Base-by-base conservation (phyloP, 1,284 basidiomycete genomes). In the Schizophyllum amplum region DNA sequence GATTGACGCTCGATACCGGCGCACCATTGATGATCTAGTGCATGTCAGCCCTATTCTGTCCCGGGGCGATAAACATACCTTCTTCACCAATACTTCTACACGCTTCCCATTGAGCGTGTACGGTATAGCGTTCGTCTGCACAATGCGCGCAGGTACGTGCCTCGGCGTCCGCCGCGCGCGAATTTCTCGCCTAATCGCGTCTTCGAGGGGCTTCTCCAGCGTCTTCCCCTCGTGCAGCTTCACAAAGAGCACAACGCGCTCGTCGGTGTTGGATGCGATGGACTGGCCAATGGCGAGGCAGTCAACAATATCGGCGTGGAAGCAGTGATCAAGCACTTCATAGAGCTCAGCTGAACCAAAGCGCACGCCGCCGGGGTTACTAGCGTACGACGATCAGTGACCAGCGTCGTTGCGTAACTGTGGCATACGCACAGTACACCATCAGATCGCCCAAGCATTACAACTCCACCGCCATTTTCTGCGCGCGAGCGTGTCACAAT, bases 321-420 rank as follows among this genome's bases (percentile, higher is more conserved):
- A 85, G 65, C 76, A 80, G 59, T 77, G 68, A 62, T 91, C 89
- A 47, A 94, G 76, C 51, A 92, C 85, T 64, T 90, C 86, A 72
- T 94, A 94, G 55, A 94, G 82, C 71, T 94, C 92, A 25, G 86
- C 82, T 27, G 87, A 87, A 21, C 92, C 92, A 66, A 94, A 94
- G 21, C 92, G 82, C 59, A 95, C 83, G 1, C 92, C 92, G 55
- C 87, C 87, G 4, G 92, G 91, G 69, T 94, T 90, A 62, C 84
- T 86, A 65, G 25, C 54, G 51, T 57, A 60, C 64, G 63, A 61
- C 57, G 59, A 60, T 50, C 13, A 3, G 55, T 52, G 60, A 58
- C 48, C 25, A 53, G 24, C 57, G 42, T 63, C 47, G 53, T 61
- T 26, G 54, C 51, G 50, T 24, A 53, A 62, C 59, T 59, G 57